Percentiles rank a stretch among this genome's conserved stretches.
Conservation (phyloP, 371 early-diverging fungal genomes). For the Rhizopus sp. region DNA sequence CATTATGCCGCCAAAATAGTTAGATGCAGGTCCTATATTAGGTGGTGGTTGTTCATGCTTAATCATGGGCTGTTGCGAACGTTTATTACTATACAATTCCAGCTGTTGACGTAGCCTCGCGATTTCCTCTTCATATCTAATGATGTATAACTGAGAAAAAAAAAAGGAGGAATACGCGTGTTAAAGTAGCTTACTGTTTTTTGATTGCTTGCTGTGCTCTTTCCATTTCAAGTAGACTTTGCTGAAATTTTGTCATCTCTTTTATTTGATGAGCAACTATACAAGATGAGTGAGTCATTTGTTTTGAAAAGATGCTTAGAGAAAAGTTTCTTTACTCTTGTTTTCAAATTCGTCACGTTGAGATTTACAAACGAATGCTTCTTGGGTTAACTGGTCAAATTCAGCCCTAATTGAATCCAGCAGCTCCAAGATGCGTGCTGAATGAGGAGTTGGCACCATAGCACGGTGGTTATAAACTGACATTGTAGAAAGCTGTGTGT, state of each 20-base stretch:
- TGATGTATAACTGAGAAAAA: not conserved
- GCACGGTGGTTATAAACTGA: conserved; percentile 76
- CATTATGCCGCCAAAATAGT: conserved; percentile 45
- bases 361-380: conserved; percentile 65
- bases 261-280: conserved; percentile 70
- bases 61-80: conserved; percentile 5
- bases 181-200: conserved; percentile 51
- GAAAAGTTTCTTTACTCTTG: conserved; percentile 56
- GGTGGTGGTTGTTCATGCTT: conserved; percentile 21
- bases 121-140: conserved; percentile 34
- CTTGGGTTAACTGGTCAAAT: conserved; percentile 77
- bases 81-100: not conserved
- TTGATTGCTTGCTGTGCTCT: conserved; percentile 74
- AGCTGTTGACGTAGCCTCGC: not conserved
- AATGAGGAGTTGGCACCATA: conserved; percentile 61
- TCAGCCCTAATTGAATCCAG: conserved; percentile 81
- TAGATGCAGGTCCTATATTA: conserved; percentile 42
- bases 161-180: not conserved
- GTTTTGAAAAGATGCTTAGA: not conserved
- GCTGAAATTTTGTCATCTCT: conserved; percentile 77
- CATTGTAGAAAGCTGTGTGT: conserved; percentile 13
- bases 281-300: not conserved
- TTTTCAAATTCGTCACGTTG: conserved; percentile 89
- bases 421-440: conserved; percentile 68
- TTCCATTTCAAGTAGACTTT: conserved; percentile 79